These are phyloP conservation scores for Brassica napus DNA, from an alignment of 345 rosid species.

Conservation along the genomic window DNA sequence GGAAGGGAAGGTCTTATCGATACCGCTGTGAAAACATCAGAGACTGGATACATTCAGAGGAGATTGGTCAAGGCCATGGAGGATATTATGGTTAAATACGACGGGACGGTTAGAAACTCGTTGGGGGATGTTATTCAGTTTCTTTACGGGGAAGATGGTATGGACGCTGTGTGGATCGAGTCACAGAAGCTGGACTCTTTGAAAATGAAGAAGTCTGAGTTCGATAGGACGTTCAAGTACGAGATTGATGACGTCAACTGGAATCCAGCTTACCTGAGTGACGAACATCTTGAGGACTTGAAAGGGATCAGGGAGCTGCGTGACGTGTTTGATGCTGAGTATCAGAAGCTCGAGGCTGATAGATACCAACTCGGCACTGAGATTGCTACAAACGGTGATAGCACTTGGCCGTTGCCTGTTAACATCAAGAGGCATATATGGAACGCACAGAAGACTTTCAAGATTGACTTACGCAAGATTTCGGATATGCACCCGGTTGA, in stretches of 20 bases:
- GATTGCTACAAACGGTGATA: slow-evolving; percentile 92
- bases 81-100: slow-evolving; percentile 98
- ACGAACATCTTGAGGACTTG: slow-evolving; percentile 87
- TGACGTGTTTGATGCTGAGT: slow-evolving; percentile 93
- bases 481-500: slow-evolving; percentile 97
- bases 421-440: slow-evolving; percentile 93
- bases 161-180: slow-evolving; percentile 98
- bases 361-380: slow-evolving; percentile 87
- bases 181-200: slow-evolving; percentile 90
- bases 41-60: slow-evolving; percentile 99
- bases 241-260: slow-evolving; percentile 81
- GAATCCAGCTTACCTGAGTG: slow-evolving; percentile 81
- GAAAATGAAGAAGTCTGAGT: slow-evolving; percentile 82
- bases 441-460: slow-evolving; percentile 98
- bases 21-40: slow-evolving; percentile 98
- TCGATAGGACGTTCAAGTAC: slow-evolving; percentile 76
- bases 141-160: slow-evolving; percentile 99
- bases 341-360: slow-evolving; percentile 85
- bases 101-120: slow-evolving; percentile 96
- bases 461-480: slow-evolving; percentile 68
- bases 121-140: slow-evolving; percentile 97
- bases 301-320: slow-evolving; percentile 82
- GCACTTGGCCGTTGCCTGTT: slow-evolving; percentile 91
- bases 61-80: slow-evolving; percentile 99
- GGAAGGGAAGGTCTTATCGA: slow-evolving; percentile 99